These are phyloP conservation scores for Xylaria cubensis DNA, from an alignment of 495 filamentous ascomycete genomes.

Conservation along the genomic window DNA sequence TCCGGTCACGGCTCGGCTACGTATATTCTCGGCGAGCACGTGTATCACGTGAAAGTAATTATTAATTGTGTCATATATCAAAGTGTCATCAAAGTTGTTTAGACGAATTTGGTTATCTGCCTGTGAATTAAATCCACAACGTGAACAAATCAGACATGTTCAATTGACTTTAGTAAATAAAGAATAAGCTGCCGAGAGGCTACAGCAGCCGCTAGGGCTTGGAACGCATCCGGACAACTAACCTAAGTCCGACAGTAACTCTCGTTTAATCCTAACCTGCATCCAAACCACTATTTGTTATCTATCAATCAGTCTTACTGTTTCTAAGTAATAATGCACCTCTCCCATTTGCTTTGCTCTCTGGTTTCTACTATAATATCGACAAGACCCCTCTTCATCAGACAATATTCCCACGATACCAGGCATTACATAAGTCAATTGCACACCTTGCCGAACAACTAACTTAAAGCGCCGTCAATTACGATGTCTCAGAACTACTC, in stretches of 20 bases:
- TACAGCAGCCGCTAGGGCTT: neutral
- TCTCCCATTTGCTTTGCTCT: neutral
- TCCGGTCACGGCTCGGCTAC: neutral
- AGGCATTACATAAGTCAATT: neutral
- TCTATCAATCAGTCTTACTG: conserved; percentile 1
- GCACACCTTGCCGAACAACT: neutral
- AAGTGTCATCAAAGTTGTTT: neutral
- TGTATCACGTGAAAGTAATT: conserved; percentile 13
- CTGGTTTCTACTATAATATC: neutral
- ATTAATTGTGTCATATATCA: neutral
- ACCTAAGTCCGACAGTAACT: neutral
- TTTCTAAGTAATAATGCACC: neutral
- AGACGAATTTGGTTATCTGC: neutral
- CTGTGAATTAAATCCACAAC: neutral
- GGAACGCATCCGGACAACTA: neutral
- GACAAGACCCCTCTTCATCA: neutral
- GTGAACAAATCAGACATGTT: neutral
- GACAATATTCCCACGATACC: neutral
- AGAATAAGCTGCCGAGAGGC: neutral
- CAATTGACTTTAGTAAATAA: neutral
- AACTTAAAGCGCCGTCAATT: neutral
- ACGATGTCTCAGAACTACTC: conserved; percentile 52
- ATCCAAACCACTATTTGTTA: neutral
- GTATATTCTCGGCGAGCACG: neutral
- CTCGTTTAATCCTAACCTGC: neutral